These are phyloP conservation scores for Setaria viridis DNA, from an alignment of 202 grass and related monocot species.

Conservation along the genomic window DNA sequence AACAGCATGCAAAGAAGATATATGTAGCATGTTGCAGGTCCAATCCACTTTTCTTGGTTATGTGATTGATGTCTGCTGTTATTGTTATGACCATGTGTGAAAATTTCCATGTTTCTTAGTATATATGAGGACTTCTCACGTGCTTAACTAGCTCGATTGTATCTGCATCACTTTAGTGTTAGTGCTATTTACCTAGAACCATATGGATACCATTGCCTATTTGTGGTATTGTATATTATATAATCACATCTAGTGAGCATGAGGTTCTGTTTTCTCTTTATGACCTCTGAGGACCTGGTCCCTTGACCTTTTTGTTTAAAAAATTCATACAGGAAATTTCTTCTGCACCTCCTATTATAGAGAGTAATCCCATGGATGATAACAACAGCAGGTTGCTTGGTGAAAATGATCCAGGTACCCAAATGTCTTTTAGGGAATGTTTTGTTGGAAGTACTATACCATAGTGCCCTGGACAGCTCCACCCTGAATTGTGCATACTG, in stretches of 20 bases:
- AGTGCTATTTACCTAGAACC: not conserved
- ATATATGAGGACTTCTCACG: not conserved
- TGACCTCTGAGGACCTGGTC: not conserved
- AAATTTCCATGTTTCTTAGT: constrained; percentile 8
- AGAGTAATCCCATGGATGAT: constrained; percentile 22
- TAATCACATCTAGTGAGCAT: constrained; percentile 11
- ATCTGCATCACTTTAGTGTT: constrained; percentile 1
- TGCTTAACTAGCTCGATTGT: constrained; percentile 24
- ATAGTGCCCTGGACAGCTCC: constrained; percentile 18
- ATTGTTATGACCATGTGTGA: not conserved
- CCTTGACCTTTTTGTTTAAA: constrained; percentile 11
- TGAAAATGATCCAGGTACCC: constrained; percentile 24
- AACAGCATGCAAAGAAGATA: constrained; percentile 35
- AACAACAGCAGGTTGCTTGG: not conserved
- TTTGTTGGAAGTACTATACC: constrained; percentile 5
- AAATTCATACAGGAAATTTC: constrained; percentile 52
- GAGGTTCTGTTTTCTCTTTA: not conserved
- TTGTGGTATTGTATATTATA: constrained; percentile 12
- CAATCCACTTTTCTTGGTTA: constrained; percentile 8
- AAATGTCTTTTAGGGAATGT: constrained; percentile 7
- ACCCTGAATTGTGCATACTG: not conserved
- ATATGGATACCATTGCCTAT: constrained; percentile 4
- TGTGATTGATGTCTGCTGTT: constrained; percentile 26
- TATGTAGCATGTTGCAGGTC: constrained; percentile 55
- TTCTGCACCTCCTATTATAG: constrained; percentile 47